Evolutionary conservation across 1,284 basidiomycete species (phyloP).

Genomic region (Pyrrhoderma noxium): DNA sequence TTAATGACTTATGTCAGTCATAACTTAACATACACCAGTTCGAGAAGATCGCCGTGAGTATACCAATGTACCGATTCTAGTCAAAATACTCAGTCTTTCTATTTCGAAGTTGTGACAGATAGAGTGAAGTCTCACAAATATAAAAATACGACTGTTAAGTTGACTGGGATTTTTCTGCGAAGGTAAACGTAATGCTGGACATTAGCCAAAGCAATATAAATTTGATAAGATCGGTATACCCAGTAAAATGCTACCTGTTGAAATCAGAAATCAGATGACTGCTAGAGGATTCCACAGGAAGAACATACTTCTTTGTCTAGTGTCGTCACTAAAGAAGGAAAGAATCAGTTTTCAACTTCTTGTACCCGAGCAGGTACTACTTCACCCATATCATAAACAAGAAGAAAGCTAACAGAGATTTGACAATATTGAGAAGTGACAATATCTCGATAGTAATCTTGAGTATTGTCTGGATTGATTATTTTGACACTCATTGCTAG

Average conservation of each 20-base stretch:
- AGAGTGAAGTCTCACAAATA: neutral
- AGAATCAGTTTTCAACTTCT: neutral
- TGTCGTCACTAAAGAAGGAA: slow-evolving; percentile 1
- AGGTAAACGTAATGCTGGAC: neutral
- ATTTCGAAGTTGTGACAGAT: neutral
- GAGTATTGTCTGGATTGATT: too few species aligned
- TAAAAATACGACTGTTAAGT: slow-evolving; percentile 1
- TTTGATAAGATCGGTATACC: neutral
- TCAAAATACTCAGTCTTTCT: neutral
- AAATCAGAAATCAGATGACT: too few species aligned
- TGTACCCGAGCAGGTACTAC: neutral
- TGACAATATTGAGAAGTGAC: neutral
- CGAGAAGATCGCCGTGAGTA: neutral
- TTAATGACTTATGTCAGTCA: neutral
- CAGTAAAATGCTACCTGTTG: neutral
- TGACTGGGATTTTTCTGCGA: neutral
- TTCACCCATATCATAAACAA: slow-evolving; percentile 8
- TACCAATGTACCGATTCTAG: slow-evolving; percentile 10
- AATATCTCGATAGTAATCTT: neutral
- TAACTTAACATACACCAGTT: neutral
- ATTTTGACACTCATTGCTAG: too few species aligned
- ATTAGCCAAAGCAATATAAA: neutral
- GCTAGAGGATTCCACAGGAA: too few species aligned
- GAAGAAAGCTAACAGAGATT: slow-evolving; percentile 1
- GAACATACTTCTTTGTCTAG: slow-evolving; percentile 12